phyloP scores from a whole-genome alignment of 257 asterid species.

The Voacanga thouarsii region DNA sequence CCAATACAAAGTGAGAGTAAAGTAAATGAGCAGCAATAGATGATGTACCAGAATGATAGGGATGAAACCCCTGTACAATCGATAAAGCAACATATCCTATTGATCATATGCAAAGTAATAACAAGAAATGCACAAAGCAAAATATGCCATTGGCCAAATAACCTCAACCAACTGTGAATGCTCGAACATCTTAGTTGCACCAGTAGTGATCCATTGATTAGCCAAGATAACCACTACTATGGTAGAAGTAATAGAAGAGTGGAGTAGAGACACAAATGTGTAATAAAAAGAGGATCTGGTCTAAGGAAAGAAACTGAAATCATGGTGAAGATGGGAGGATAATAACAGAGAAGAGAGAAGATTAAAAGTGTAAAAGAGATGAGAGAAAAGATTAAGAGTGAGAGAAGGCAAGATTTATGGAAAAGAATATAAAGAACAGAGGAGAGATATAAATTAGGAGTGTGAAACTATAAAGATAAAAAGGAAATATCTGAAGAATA shows the following conservation, averaged over 20 bases:
- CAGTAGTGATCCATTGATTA: constrained; percentile 46
- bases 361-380: too few relatives aligned
- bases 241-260: constrained; percentile 70
- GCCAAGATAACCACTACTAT: constrained; percentile 54
- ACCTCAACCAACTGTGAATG: constrained; percentile 68
- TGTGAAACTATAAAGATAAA: too few relatives aligned
- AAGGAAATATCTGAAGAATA: too few relatives aligned
- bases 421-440: too few relatives aligned
- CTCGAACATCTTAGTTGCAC: constrained; percentile 55
- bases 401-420: too few relatives aligned
- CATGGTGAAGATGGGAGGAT: too few relatives aligned
- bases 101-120: constrained; percentile 98
- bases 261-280: constrained; percentile 87
- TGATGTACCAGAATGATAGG: constrained; percentile 85
- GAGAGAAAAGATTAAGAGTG: too few relatives aligned
- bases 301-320: too few relatives aligned
- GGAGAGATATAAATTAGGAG: too few relatives aligned
- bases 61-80: constrained; percentile 65
- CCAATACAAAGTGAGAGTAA: constrained; percentile 81
- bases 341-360: too few relatives aligned
- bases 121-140: constrained; percentile 69
- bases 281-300: constrained; percentile 78
- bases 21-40: constrained; percentile 78
- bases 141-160: constrained; percentile 77
- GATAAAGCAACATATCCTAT: constrained; percentile 71